Evolutionary conservation across 495 filamentous ascomycete species (phyloP), one percentile per base, ranked within the genome.

Genomic region (Hypoxylon crocopeplum): DNA sequence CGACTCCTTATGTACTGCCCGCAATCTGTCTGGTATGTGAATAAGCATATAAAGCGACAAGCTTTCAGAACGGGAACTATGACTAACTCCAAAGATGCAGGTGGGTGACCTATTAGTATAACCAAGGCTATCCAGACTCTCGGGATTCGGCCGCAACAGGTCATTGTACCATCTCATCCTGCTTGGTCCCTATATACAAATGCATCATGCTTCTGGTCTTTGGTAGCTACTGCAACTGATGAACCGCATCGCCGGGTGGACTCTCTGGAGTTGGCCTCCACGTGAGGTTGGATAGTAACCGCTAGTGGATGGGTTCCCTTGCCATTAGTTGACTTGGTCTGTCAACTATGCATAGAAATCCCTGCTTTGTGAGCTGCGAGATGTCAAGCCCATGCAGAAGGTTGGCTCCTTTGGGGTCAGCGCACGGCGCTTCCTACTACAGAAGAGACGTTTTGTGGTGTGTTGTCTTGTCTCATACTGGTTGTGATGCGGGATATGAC

Each of bases 341-440:
- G 37, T 34, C 38, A 54, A 45, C 44, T 58, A 54, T 64, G 54
- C 48, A 54, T 53, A 48, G 44, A 29, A 50, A 64, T 45, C 61
- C 61, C 37, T 64, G 60, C 40, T 48, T 45, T 44, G 21, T 16
- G 42, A 53, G 53, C 30, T 54, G 48, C 36, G 27, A 52, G 48
- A 55, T 55, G 61, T 44, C 55, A 55, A 64, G 49, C 39, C 61
- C n/a, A 40, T 20, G 25, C 34, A 41, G 32, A 34, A 41, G 8
- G 49, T 50, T 64, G 50, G 48, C 22, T 54, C 37, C 37, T 58
- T 41, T 58, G 29, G 36, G 61, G 55, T 59, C 55, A 51, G 49
- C 55, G 33, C 38, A 41, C 25, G 21, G 4, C 13, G 33, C 37
- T 64, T 49, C 60, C 48, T 51, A 39, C 48, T 58, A 32, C 30